Percentiles rank a stretch among this genome's conserved stretches.
Evolutionary conservation across 805 yeast genomes (phyloP).

Genomic region (Komagataella ulmi): DNA sequence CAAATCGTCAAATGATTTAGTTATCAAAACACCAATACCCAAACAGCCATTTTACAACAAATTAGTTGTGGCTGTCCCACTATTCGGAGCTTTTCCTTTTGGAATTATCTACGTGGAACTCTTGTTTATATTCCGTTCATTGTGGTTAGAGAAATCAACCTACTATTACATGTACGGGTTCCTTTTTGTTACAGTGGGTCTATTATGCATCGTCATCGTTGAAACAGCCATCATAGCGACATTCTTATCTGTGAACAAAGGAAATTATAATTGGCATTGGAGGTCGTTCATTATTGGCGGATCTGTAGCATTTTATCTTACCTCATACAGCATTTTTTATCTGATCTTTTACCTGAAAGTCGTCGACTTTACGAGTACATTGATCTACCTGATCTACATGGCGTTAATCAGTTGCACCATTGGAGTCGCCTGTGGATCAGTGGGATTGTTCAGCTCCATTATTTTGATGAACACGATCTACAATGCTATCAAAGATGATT

Average conservation of each 20-base stretch:
- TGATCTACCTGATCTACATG: constrained; percentile 64
- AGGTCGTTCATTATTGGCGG: constrained; percentile 57
- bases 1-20: background rate
- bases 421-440: constrained; percentile 63
- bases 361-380: constrained; percentile 49
- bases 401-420: constrained; percentile 46
- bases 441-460: constrained; percentile 57
- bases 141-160: constrained; percentile 72
- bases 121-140: constrained; percentile 54
- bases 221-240: constrained; percentile 64
- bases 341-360: constrained; percentile 42
- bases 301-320: constrained; percentile 61
- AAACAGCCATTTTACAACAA: constrained; percentile 22
- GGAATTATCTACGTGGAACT: constrained; percentile 73
- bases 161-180: constrained; percentile 76
- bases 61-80: constrained; percentile 20
- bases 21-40: constrained; percentile 13
- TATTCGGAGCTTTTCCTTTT: constrained; percentile 68
- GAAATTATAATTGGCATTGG: constrained; percentile 77
- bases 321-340: constrained; percentile 56
- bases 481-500: constrained; percentile 43
- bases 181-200: constrained; percentile 42
- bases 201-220: constrained; percentile 47
- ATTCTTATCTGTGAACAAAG: constrained; percentile 38
- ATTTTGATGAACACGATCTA: constrained; percentile 52